Conservation (phyloP, 768 basidiomycete species). For the Ramaria sp. region DNA sequence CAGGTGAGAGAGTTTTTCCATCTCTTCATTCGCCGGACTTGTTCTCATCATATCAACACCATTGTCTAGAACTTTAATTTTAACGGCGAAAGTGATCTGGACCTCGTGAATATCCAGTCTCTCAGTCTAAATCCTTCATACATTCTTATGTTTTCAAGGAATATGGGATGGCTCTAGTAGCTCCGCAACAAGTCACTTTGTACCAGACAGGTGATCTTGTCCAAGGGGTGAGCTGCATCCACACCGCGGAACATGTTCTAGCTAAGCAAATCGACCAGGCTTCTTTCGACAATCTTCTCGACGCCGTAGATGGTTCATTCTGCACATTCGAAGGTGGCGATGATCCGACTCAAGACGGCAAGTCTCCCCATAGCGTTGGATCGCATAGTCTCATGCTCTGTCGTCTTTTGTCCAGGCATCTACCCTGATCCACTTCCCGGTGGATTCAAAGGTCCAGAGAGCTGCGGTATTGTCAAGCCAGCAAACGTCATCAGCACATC, state of each 20-base stretch:
- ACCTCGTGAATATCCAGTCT: conserved; percentile 27
- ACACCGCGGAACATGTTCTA: not conserved
- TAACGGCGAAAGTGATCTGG: conserved; percentile 61
- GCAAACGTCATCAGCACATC: conserved; percentile 16
- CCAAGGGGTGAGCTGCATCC: conserved; percentile 15
- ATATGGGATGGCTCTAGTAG: conserved; percentile 22
- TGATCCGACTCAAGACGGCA: conserved; percentile 19
- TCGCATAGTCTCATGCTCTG: not conserved
- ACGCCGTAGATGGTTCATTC: conserved; percentile 24
- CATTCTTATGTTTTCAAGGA: conserved; percentile 12
- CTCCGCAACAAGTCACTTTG: conserved; percentile 21
- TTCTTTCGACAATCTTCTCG: conserved; percentile 26
- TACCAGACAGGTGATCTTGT: conserved; percentile 23
- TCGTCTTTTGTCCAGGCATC: not conserved
- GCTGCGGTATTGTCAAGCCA: conserved; percentile 13
- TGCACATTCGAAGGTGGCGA: conserved; percentile 28
- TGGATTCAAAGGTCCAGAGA: conserved; percentile 9
- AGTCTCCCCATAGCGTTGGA: not conserved
- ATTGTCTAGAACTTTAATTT: conserved; percentile 26
- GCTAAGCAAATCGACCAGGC: conserved; percentile 7
- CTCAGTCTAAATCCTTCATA: not conserved
- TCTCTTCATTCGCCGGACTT: not conserved
- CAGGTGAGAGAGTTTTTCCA: conserved; percentile 13
- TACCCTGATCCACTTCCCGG: conserved; percentile 6
- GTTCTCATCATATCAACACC: too few species aligned